phyloP scores from a whole-genome alignment of 139 green algal species.

The Chlamydomonas sphaeroides region DNA sequence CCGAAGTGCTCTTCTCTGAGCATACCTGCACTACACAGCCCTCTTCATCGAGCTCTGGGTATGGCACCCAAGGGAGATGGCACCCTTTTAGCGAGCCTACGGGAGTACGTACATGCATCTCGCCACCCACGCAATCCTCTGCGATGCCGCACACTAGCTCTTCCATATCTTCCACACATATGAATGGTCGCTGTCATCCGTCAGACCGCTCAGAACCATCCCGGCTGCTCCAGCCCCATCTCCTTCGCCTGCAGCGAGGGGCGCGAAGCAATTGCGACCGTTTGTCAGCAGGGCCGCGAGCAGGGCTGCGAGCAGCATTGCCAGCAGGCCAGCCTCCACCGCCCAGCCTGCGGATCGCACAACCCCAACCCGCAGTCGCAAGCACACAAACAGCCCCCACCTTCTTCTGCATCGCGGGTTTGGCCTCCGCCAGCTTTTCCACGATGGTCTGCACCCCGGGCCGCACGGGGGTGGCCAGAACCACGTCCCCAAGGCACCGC shows the following conservation, averaged over 20 bases:
- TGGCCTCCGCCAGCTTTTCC: slow-evolving; percentile 6
- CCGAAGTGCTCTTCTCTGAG: no score
- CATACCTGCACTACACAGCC: no score
- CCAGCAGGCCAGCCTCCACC: no score
- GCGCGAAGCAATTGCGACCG: no score
- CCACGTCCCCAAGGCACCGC: not conserved
- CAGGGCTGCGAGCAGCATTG: not conserved
- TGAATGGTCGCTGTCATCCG: no score
- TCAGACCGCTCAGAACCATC: slow-evolving; percentile 18
- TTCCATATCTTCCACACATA: no score
- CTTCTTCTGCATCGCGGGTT: slow-evolving; percentile 14
- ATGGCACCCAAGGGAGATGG: no score
- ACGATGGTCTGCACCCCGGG: not conserved
- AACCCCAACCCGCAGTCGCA: not conserved
- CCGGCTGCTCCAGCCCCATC: slow-evolving; percentile 31
- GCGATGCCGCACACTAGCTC: no score
- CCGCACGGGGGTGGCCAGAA: slow-evolving; percentile 17
- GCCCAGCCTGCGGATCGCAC: not conserved
- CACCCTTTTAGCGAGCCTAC: no score
- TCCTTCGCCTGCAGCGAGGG: slow-evolving; percentile 17
- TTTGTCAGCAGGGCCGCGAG: not conserved
- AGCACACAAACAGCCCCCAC: not conserved
- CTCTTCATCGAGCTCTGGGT: no score
- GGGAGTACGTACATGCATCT: no score
- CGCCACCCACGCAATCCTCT: no score